Evolutionary conservation across 192 early-diverging fungal genomes (phyloP).

Genomic region (Phycomyces nitens): DNA sequence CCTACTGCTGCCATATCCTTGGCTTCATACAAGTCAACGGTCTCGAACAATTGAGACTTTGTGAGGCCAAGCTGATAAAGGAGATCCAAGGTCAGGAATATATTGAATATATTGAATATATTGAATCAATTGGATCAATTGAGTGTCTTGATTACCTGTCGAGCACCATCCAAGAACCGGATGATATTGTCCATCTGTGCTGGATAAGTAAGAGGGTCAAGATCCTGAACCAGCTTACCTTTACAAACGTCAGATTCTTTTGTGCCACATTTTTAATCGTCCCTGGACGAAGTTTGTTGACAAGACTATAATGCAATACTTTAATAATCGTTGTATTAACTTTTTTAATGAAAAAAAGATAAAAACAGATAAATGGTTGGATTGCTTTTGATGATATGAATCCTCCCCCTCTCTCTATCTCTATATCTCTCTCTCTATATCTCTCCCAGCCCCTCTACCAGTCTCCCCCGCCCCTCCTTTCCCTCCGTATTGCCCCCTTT

Average conservation of each 20-base stretch:
- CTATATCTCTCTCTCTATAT: too few relatives aligned
- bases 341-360: too few relatives aligned
- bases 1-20: constrained; percentile 68
- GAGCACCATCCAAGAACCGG: constrained; percentile 70
- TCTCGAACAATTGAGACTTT: constrained; percentile 74
- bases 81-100: background rate
- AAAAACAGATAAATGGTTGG: too few relatives aligned
- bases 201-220: constrained; percentile 16
- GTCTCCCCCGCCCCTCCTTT: too few relatives aligned
- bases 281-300: constrained; percentile 73
- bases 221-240: constrained; percentile 69
- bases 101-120: background rate
- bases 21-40: constrained; percentile 76
- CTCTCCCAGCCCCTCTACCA: too few relatives aligned
- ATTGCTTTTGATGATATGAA: too few relatives aligned
- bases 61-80: constrained; percentile 59
- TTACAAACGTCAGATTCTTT: constrained; percentile 70
- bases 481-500: too few relatives aligned
- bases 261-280: constrained; percentile 70
- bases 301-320: constrained; percentile 43
- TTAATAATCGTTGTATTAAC: background rate
- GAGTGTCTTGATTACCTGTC: constrained; percentile 38
- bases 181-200: constrained; percentile 81
- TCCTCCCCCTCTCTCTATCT: too few relatives aligned
- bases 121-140: background rate